These are phyloP conservation scores for Solanum phureja DNA, from an alignment of 257 asterid genomes.

Conservation along the genomic window DNA sequence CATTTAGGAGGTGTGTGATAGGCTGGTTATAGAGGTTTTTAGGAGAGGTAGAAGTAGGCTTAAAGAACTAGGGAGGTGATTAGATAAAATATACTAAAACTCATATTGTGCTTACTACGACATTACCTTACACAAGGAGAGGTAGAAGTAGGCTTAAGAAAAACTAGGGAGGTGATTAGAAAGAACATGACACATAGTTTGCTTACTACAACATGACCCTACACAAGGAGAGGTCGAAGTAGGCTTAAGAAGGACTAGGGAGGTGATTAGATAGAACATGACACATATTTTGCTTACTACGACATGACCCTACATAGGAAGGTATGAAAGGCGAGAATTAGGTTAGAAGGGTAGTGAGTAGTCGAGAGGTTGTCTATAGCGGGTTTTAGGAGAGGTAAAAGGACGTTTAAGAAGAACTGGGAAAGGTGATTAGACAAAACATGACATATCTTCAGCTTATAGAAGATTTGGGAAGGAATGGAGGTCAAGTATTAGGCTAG, in stretches of 20 bases:
- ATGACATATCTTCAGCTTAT: neutral
- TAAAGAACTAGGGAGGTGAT: neutral
- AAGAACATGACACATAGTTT: neutral
- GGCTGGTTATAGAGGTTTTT: neutral
- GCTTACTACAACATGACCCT: neutral
- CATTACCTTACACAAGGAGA: neutral
- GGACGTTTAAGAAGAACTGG: no score
- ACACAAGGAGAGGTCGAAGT: no score
- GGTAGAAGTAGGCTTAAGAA: neutral
- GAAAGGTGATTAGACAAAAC: no score
- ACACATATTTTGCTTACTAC: no score
- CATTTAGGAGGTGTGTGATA: neutral
- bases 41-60: neutral
- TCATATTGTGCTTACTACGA: neutral
- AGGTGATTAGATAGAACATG: no score
- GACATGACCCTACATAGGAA: neutral
- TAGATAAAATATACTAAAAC: neutral
- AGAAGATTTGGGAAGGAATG: neutral
- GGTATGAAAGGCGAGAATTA: neutral
- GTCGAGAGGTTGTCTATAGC: neutral
- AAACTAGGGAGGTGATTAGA: neutral
- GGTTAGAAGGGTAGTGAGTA: neutral
- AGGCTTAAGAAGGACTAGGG: no score
- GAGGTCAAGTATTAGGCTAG: neutral
- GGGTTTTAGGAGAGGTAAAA: neutral